Evolutionary conservation across 495 filamentous ascomycete species (phyloP), one percentile per base, ranked within the genome.

Genomic region (Podospora appendiculata): DNA sequence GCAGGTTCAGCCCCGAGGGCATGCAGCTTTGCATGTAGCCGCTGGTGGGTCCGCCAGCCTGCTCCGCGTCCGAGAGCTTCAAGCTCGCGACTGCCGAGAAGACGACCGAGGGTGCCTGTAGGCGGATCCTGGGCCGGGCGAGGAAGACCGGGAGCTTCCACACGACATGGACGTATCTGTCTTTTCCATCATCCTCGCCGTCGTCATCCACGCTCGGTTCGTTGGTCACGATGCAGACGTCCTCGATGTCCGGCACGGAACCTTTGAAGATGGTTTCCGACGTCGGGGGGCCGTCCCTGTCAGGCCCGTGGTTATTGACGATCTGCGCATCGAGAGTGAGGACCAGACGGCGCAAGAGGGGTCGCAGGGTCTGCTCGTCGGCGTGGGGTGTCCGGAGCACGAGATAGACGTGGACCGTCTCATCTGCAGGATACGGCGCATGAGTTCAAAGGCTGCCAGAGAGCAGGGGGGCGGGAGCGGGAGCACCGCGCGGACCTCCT

Each of bases 121-220:
- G 79, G 53, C 88, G 80, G 44, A 88, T 84, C 51, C 87, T 65
- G 35, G 91, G 91, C 40, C 90, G 83, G 57, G 76, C 79, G 68
- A 95, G 74, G 54, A 87, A 83, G n/a, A 87, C 82, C 16, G 83
- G 74, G 17, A 87, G 69, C 59, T 83, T 90, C 90, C 90, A 96
- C 49, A 92, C 75, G n/a, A 84, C 80, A 55, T 89, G 81, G 16
- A 85, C 74, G 63, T 82, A 77, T 11, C 64, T 60, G 17, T 65
- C 58, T 14, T 61, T 57, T 0, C 53, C 60, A 13, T 55, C 56
- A 17, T 47, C 73, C 57, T 81, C 71, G 14, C 61, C 59, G 9
- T 66, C 62, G 11, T 60, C 58, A 17, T 61, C 66, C 19, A 2
- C 10, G 10, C 32, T 18, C 19, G 70, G 72, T 36, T 74, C 70